phyloP scores from a whole-genome alignment of 2,329 filamentous ascomycete species.

The Beauveria caledonica region DNA sequence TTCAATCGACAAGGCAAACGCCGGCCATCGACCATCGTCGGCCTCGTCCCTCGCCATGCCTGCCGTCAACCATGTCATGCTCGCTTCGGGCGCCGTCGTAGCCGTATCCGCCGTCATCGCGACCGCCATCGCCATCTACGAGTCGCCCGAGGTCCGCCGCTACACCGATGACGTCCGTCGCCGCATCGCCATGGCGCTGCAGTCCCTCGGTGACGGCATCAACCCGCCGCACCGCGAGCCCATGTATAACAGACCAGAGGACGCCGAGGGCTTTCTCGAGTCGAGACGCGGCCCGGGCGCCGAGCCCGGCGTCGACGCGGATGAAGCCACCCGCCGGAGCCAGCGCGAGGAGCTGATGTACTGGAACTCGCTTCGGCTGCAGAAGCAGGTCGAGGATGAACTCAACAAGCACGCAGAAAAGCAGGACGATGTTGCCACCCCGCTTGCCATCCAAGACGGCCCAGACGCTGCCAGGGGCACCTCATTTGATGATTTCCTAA shows the following conservation, averaged over 20 bases:
- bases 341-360: slow-evolving; percentile 59
- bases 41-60: slow-evolving; percentile 34
- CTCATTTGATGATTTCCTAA: slow-evolving; percentile 53
- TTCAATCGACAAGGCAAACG: neutral
- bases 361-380: slow-evolving; percentile 51
- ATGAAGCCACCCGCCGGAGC: slow-evolving; percentile 51
- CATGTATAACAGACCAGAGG: slow-evolving; percentile 57
- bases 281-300: slow-evolving; percentile 36
- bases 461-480: slow-evolving; percentile 23
- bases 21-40: neutral
- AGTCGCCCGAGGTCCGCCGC: slow-evolving; percentile 54
- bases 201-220: slow-evolving; percentile 51
- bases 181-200: slow-evolving; percentile 51
- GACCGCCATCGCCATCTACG: slow-evolving; percentile 53
- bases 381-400: slow-evolving; percentile 33
- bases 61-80: slow-evolving; percentile 44
- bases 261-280: slow-evolving; percentile 54
- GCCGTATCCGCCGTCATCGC: slow-evolving; percentile 50
- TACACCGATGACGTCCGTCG: slow-evolving; percentile 54
- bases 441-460: slow-evolving; percentile 14
- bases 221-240: slow-evolving; percentile 41
- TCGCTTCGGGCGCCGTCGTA: slow-evolving; percentile 50
- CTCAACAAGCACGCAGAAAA: slow-evolving; percentile 15
- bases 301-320: slow-evolving; percentile 48
- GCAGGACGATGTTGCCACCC: slow-evolving; percentile 3